phyloP scores from a whole-genome alignment of 163 green algal species.

The Scenedesmus sp. region DNA sequence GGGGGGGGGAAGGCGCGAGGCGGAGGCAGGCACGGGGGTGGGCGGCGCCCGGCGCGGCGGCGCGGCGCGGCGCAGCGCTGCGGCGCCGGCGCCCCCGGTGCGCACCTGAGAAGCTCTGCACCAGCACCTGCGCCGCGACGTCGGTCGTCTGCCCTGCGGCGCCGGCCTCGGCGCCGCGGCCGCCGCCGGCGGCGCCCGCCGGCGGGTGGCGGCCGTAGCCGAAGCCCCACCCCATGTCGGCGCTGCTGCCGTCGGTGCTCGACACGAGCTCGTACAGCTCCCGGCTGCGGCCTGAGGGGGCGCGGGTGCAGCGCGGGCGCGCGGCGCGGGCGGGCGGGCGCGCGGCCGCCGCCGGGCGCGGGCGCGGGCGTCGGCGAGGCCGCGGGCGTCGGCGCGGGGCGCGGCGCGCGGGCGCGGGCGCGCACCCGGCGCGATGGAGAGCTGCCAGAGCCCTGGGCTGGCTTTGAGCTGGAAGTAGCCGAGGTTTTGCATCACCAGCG shows the following conservation, averaged over 20 bases:
- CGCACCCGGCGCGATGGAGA: conserved; percentile 70
- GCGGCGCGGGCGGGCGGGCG: neutral
- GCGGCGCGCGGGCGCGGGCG: neutral
- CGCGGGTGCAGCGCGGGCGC: neutral
- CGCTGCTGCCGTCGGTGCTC: conserved; percentile 40
- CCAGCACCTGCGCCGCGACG: conserved; percentile 45
- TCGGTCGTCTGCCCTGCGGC: neutral
- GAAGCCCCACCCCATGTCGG: neutral
- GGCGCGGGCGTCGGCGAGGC: neutral
- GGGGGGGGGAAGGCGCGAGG: no score
- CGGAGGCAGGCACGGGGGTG: neutral
- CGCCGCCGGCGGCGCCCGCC: neutral
- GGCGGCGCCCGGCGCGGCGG: no score
- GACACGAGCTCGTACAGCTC: conserved; percentile 79
- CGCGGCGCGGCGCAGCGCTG: no score
- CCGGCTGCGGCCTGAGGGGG: conserved; percentile 56
- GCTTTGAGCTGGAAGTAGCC: conserved; percentile 99
- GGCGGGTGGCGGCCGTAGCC: neutral
- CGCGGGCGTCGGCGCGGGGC: neutral
- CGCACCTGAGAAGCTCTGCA: conserved; percentile 58
- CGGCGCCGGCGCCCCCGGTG: no score
- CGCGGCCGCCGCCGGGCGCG: no score
- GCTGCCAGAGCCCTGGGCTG: conserved; percentile 73
- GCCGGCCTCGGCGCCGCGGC: neutral
- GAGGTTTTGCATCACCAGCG: conserved; percentile 97